Evolutionary conservation across 345 rosid species (phyloP), one percentile per base, ranked within the genome.

Genomic region (Sisymbrium irio): DNA sequence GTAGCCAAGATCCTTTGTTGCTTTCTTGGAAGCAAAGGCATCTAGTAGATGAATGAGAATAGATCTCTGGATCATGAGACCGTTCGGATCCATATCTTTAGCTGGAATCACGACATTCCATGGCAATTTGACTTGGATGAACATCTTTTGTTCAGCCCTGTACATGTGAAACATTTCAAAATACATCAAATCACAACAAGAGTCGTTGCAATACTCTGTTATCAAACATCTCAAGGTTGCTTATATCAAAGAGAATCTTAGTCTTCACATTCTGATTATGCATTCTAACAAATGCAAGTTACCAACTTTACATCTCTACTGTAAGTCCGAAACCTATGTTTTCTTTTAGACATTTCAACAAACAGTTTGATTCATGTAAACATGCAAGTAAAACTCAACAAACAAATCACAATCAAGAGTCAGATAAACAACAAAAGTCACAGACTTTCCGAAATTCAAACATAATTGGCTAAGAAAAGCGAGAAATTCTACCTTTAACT

Each of bases 1-100:
- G 53, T 90, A 90, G 44, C 93, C 96, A 0, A 85, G 87, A 45
- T 93, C 92, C 45, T 90, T 83, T 60, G 89, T 83, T 15, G 90
- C 87, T 67, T 78, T 85, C 79, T 77, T 83, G 35, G 13, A 4
- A 7, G 83, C 78, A 51, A 89, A 93, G 33, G 82, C 93, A 9
- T 86, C 87, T 71, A 86, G 15, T 20, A 93, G 67, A 36, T 83
- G 84, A 9, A 83, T 15, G n/a, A 88, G 63, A 20, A 93, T 79
- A 9, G 88, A 75, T 77, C 82, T 85, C 13, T 89, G 85, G 17
- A 89, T 85, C 82, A 86, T 80, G 42, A 82, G 56, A 22, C 94
- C 89, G 22, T 87, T 78, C 3, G 82, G 77, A 27, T 82, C 89
- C 76, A 87, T 75, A 54, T 73, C 78, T 44, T 86, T 88, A 2